These are phyloP conservation scores for Apiospora malaysiana DNA, from an alignment of 2,329 filamentous ascomycete species.

Conservation along the genomic window DNA sequence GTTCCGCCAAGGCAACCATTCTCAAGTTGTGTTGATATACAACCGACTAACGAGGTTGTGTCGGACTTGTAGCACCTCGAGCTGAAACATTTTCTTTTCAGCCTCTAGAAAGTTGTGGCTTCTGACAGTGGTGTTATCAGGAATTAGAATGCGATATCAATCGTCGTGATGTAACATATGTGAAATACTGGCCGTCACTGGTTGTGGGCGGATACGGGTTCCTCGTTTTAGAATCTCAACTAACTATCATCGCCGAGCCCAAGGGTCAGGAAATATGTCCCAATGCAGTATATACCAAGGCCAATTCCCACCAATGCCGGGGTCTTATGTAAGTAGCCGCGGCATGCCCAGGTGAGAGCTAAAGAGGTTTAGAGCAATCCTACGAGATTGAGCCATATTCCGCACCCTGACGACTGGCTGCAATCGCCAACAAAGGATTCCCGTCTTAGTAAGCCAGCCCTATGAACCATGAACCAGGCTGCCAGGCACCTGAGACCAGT, in stretches of 20 bases:
- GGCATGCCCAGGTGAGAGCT: constrained; percentile 1
- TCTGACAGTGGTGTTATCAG: not conserved
- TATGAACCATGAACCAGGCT: not conserved
- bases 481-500: not conserved
- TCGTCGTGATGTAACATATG: not conserved
- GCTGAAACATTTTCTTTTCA: not conserved
- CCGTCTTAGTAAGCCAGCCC: constrained; percentile 3
- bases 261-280: not conserved
- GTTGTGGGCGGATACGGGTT: not conserved
- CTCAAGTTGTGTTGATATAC: too few species aligned
- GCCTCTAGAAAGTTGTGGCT: not conserved
- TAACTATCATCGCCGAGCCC: not conserved
- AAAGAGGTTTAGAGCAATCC: not conserved
- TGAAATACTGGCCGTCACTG: not conserved
- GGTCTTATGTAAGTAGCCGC: not conserved
- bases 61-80: not conserved
- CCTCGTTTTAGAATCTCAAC: too few species aligned
- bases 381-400: not conserved
- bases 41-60: too few species aligned
- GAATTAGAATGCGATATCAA: not conserved
- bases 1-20: too few species aligned
- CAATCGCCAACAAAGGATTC: not conserved
- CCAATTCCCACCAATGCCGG: not conserved
- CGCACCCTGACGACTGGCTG: not conserved
- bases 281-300: not conserved